phyloP scores from a whole-genome alignment of 2,329 filamentous ascomycete species.

The Aspergillus quadricinctus region DNA sequence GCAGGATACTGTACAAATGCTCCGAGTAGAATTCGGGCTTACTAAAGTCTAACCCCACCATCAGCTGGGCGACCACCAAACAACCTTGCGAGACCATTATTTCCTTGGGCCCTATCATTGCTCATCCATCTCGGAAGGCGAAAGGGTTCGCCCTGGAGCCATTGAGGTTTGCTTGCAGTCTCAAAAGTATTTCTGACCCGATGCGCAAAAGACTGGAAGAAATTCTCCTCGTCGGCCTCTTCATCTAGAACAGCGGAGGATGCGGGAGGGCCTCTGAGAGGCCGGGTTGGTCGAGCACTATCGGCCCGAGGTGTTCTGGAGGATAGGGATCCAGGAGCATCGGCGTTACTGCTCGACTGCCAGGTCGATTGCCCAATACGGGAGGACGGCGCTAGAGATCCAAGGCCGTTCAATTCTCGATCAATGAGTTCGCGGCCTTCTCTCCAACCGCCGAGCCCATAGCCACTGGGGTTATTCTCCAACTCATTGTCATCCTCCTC shows the following conservation, averaged over 20 bases:
- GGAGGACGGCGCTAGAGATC: constrained; percentile 41
- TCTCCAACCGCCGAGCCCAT: constrained; percentile 79
- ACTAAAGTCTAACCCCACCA: constrained; percentile 38
- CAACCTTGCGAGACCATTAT: constrained; percentile 32
- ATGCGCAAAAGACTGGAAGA: constrained; percentile 79
- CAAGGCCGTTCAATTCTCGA: constrained; percentile 67
- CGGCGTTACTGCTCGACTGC: constrained; percentile 22
- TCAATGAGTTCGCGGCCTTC: constrained; percentile 90
- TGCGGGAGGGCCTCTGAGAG: constrained; percentile 30
- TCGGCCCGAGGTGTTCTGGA: constrained; percentile 31
- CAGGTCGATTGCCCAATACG: constrained; percentile 26
- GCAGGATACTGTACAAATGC: constrained; percentile 11
- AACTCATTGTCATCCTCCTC: constrained; percentile 69
- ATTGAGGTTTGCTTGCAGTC: constrained; percentile 72
- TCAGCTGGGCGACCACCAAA: constrained; percentile 39
- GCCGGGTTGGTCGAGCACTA: constrained; percentile 22
- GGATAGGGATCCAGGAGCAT: constrained; percentile 27
- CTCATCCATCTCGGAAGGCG: constrained; percentile 81
- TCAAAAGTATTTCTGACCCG: constrained; percentile 91
- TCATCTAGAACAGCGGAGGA: constrained; percentile 46
- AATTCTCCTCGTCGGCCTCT: constrained; percentile 69
- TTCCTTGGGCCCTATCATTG: constrained; percentile 44
- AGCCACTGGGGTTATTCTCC: constrained; percentile 56
- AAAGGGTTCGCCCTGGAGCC: constrained; percentile 71
- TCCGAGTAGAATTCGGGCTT: neutral